A percentile compares a stretch with the other conserved stretches of the same genome.
Evolutionary conservation across 2,329 filamentous ascomycete species (phyloP).

Genomic region (Hymenotorrendiella dingleyae): DNA sequence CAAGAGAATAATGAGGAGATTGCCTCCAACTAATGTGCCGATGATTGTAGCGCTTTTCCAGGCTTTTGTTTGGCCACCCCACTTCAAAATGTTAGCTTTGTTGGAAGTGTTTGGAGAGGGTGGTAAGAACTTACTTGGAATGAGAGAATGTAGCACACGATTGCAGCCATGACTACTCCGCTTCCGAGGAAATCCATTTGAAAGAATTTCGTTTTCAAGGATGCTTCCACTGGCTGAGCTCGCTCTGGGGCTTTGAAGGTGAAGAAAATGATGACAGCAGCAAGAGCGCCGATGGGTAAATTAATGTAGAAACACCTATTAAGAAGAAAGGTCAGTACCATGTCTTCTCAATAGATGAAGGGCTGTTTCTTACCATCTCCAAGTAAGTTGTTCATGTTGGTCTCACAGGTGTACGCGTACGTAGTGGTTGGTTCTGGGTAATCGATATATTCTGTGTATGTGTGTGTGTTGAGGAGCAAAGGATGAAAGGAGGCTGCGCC

Average conservation of each 20-base stretch:
- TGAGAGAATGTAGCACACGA: constrained; percentile 40
- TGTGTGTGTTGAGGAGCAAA: no score
- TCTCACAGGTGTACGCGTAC: no score
- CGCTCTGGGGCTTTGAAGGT: constrained; percentile 39
- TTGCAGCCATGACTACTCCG: constrained; percentile 39
- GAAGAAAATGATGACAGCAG: constrained; percentile 34
- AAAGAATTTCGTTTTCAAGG: constrained; percentile 38
- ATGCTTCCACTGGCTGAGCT: constrained; percentile 34
- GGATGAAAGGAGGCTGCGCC: no score
- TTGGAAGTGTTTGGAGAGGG: no score
- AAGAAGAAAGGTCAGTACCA: no score
- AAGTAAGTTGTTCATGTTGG: no score
- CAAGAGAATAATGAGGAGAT: constrained; percentile 15
- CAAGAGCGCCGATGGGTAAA: constrained; percentile 37
- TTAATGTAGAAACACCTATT: constrained; percentile 37
- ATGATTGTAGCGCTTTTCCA: constrained; percentile 25
- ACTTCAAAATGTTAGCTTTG: constrained; percentile 18
- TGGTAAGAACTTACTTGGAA: no score
- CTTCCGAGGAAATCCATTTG: constrained; percentile 44
- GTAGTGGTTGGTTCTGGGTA: no score
- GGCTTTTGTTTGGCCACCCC: constrained; percentile 27
- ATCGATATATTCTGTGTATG: no score
- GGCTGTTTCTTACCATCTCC: no score
- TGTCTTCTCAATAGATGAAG: no score
- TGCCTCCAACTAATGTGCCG: constrained; percentile 16